Evolutionary conservation across 2,329 filamentous ascomycete genomes (phyloP), one percentile per base, ranked within the genome.

Genomic region (Ascochyta fabae): DNA sequence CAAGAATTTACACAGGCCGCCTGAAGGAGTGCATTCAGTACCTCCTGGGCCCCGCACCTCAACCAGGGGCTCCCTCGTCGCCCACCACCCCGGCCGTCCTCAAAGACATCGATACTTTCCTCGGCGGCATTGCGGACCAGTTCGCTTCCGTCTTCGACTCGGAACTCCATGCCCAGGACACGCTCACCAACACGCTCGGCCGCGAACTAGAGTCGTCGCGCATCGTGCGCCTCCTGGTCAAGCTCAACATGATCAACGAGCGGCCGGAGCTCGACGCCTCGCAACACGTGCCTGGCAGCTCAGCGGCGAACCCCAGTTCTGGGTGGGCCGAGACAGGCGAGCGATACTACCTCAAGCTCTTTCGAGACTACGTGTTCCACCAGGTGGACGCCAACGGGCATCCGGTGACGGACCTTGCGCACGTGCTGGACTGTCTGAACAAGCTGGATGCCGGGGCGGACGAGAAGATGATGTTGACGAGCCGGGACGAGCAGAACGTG

Each of bases 351-450:
- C 82, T 99, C 61, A 97, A 96, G 77, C 84, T 99, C 8, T 98
- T 98, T 81, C 86, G 95, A 45, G 95, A 99, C 77, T 98, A 96
- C 68, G 91, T 97, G 36, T 99, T 98, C 78, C 95, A 99, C 75
- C 93, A 96, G 70, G 92, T 97, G 12, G 92, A 98, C 72, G 84
- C 86, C 27, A 87, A 91, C 53, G 92, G 92, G 13, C 89, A 90
- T 48, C 90, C 95, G 0, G 88, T 93, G 1, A 82, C 96, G 5
- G 91, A 97, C 71, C 80, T 97, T 54, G 94, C 90, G 3, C 93
- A 98, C 77, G 91, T 98, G 61, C 76, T 99, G 41, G 85, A 84
- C 24, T 94, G 89, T 70, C 78, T 99, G 64, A 97, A 96, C 78
- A 97, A 96, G 74, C 81, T 99, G 48, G 95, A 99, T 76, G 91